Percentiles rank a stretch among this genome's conserved stretches.
Evolutionary conservation across 495 filamentous ascomycete species (phyloP).

Genomic region (Haplographium delicatum): DNA sequence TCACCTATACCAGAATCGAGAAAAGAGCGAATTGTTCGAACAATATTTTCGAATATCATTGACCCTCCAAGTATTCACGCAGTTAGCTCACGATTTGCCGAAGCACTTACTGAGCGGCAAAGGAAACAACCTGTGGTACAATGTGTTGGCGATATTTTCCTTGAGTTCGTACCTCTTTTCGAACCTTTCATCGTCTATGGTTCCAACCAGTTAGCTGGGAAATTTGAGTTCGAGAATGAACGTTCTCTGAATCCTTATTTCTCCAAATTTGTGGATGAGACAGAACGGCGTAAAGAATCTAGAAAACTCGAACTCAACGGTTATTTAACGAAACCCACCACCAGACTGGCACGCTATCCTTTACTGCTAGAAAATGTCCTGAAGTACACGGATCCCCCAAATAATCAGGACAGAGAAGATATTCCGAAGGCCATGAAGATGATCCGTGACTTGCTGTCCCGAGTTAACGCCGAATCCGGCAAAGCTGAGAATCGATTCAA

Average conservation of each 20-base stretch:
- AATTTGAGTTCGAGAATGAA: conserved; percentile 98
- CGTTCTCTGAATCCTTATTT: conserved; percentile 81
- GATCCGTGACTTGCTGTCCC: conserved; percentile 80
- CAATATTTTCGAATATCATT: conserved; percentile 92
- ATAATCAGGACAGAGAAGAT: conserved; percentile 83
- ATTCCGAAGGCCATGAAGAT: conserved; percentile 79
- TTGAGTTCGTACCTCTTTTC: conserved; percentile 86
- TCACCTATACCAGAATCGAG: conserved; percentile 88
- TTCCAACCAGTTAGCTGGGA: conserved; percentile 91
- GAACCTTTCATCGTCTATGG: conserved; percentile 97
- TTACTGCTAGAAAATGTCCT: conserved; percentile 86
- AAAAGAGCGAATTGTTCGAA: conserved; percentile 85
- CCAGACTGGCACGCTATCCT: conserved; percentile 90
- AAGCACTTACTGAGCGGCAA: conserved; percentile 82
- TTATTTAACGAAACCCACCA: conserved; percentile 97
- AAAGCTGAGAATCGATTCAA: conserved; percentile 99
- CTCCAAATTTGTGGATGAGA: conserved; percentile 91
- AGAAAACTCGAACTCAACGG: conserved; percentile 96
- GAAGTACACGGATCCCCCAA: conserved; percentile 82
- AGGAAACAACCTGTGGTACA: conserved; percentile 83
- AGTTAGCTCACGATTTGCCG: conserved; percentile 83
- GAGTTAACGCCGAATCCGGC: conserved; percentile 91
- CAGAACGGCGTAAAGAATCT: conserved; percentile 91
- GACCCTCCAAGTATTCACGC: conserved; percentile 72
- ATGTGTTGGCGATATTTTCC: conserved; percentile 90